A percentile compares a stretch with the other conserved stretches of the same genome.
These are phyloP conservation scores for Drosera capensis DNA, from an alignment of 148 eudicot genomes.

Conservation along the genomic window DNA sequence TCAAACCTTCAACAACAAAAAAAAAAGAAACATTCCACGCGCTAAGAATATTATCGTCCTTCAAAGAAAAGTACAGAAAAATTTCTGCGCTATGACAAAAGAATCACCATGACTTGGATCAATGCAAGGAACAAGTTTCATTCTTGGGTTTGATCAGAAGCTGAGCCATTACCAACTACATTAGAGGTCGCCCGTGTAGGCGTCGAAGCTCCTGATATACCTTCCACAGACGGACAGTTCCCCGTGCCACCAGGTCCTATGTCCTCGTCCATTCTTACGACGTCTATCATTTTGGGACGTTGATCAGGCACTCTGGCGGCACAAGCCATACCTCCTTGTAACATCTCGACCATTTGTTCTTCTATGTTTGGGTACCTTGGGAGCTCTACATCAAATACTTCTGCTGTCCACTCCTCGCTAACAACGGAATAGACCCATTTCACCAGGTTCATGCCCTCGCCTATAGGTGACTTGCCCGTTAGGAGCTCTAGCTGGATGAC, in stretches of 20 bases:
- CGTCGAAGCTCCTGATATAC: conserved; percentile 37
- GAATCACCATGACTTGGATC: too few relatives aligned
- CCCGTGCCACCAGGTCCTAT: conserved; percentile 24
- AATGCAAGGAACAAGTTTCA: too few relatives aligned
- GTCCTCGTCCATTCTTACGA: conserved; percentile 50
- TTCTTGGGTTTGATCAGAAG: too few relatives aligned
- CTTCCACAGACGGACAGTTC: conserved; percentile 5
- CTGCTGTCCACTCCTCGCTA: conserved; percentile 89
- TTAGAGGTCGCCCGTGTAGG: too few relatives aligned
- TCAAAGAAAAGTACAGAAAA: too few relatives aligned
- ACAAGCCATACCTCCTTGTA: conserved; percentile 63
- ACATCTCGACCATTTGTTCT: conserved; percentile 73
- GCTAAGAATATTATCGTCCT: too few relatives aligned
- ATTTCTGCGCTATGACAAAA: too few relatives aligned
- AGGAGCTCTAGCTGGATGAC: conserved; percentile 67
- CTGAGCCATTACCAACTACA: too few relatives aligned
- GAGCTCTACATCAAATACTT: conserved; percentile 76
- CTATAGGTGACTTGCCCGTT: conserved; percentile 60
- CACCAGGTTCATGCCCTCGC: conserved; percentile 42
- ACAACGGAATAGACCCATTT: conserved; percentile 82
- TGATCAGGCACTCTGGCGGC: conserved; percentile 34
- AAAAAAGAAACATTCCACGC: too few relatives aligned
- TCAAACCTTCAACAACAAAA: too few relatives aligned
- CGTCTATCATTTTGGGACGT: conserved; percentile 51
- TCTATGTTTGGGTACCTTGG: conserved; percentile 48